Evolutionary conservation across 768 basidiomycete species (phyloP), one percentile per base, ranked within the genome.

Genomic region (Leccinum rimulosum): DNA sequence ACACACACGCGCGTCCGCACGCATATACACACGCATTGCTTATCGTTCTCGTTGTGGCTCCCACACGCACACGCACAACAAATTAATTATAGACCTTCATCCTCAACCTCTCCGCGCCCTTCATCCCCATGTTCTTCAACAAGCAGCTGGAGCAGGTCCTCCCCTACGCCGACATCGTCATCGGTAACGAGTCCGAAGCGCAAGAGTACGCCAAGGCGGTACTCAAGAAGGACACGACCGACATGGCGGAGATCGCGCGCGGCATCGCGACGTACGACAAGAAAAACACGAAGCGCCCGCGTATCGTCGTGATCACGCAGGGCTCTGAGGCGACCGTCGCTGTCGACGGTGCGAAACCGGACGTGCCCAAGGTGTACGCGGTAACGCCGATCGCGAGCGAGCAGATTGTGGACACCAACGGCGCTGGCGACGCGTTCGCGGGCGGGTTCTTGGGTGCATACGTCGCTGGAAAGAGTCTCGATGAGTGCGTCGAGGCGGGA

Each of bases 381-480:
- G 92, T 96, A 52, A 70, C 77, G 54, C 76, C 80, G 40, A 76
- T 96, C 59, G 65, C 69, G 50, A 79, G 81, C 55, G 81, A 78
- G 43, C 67, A 87, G 73, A 95, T 97, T 64, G 88, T 97, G 59
- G 97, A 99, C 73, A 98, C 97, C 52, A 99, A 99, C 74, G 97
- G 93, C 54, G 97, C 97, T 22, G 97, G 97, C 47, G 96, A 99
- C 72, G 93, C 93, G 47, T 98, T 99, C 67, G 94, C 95, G 27
- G 97, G 96, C 58, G 97, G 92, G 40, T 95, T 98, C 83, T 75
- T 98, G 55, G 97, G 93, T 53, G 95, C 89, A 1, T 80, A 84
- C 57, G 86, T 92, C 54, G 73, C 82, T 36, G 95, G 93, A 12
- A 97, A 93, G 81, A 75, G 70, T 30, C 68, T 93, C 30, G 86